These are phyloP conservation scores for Neckera pumila DNA, from an alignment of 225 moss, liverwort and hornwort genomes.

Conservation along the genomic window DNA sequence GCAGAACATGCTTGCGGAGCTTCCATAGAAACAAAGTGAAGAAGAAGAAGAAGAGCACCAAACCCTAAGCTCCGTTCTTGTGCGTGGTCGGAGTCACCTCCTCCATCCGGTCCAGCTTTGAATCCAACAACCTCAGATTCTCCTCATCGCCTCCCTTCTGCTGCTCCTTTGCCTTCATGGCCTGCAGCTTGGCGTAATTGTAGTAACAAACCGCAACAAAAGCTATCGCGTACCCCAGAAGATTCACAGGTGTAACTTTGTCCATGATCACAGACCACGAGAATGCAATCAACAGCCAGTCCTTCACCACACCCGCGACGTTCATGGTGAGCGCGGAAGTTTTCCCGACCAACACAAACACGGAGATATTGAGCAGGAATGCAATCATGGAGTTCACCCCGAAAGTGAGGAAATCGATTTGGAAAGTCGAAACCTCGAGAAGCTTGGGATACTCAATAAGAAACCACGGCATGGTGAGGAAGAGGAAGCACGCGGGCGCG, in stretches of 20 bases:
- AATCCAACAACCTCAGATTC: conserved; percentile 19
- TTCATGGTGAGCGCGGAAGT: conserved; percentile 50
- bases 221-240: conserved; percentile 25
- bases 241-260: conserved; percentile 23
- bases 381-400: conserved; percentile 35
- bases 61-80: conserved; percentile 7
- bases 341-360: conserved; percentile 42
- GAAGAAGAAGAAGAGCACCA: too few relatives aligned
- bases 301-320: conserved; percentile 46
- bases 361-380: conserved; percentile 39
- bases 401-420: conserved; percentile 20
- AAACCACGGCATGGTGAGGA: conserved; percentile 36
- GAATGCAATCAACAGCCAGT: conserved; percentile 50
- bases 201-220: conserved; percentile 41
- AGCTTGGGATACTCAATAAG: conserved; percentile 40
- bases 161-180: conserved; percentile 30
- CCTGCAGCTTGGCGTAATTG: conserved; percentile 47
- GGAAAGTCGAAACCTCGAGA: conserved; percentile 5
- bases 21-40: neutral
- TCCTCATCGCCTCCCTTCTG: conserved; percentile 37
- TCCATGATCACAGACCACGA: conserved; percentile 54
- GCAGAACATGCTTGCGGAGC: neutral
- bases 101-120: conserved; percentile 31
- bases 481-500: conserved; percentile 35
- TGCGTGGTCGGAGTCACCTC: conserved; percentile 10